Evolutionary conservation across 768 basidiomycete genomes (phyloP), one percentile per base, ranked within the genome.

Genomic region (Amanita pallidorosea): DNA sequence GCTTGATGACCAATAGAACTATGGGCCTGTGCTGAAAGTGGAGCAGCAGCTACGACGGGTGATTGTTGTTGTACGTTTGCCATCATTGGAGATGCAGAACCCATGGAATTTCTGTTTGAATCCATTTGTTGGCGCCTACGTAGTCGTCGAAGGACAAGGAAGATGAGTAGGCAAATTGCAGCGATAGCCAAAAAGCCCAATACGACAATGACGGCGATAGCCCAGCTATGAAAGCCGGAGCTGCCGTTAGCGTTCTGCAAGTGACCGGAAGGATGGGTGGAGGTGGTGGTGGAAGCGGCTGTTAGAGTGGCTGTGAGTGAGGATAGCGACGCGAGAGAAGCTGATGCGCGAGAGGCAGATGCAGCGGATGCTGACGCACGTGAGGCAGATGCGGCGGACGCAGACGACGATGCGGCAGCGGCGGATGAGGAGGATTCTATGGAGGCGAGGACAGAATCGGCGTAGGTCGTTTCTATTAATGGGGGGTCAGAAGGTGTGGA

Each of bases 171-270:
- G 56, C 83, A 79, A 5, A 77, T 70, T 12, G 85, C 80, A 38
- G 80, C 74, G 54, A 92, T 81, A 50, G 90, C 88, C 54, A 92
- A 72, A 67, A 91, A 84, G 22, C 88, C 90, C 22, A 94, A 78
- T 37, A 93, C 77, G 43, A 84, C 85, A 47, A 93, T 88, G 56
- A 93, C 84, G 47, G 93, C 89, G 59, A 94, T 94, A 8, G 88
- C 92, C 91, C 89, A 93, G 61, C 79, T 80, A 7, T 89, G 91
- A 62, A 92, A 92, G 33, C 70, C 58, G 13, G 72, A 61, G 51
- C 55, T 60, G 46, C 59, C 56, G 25, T 51, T 51, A 15, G 60
- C 54, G 45, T 61, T 56, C 61, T 85, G 86, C 18, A 87, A 71
- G 54, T 52, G 68, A 45, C 69, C 77, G 45, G 67, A n/a, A n/a